Evolutionary conservation across 768 basidiomycete genomes (phyloP), one percentile per base, ranked within the genome.

Genomic region (Xanthoconium purpureum): DNA sequence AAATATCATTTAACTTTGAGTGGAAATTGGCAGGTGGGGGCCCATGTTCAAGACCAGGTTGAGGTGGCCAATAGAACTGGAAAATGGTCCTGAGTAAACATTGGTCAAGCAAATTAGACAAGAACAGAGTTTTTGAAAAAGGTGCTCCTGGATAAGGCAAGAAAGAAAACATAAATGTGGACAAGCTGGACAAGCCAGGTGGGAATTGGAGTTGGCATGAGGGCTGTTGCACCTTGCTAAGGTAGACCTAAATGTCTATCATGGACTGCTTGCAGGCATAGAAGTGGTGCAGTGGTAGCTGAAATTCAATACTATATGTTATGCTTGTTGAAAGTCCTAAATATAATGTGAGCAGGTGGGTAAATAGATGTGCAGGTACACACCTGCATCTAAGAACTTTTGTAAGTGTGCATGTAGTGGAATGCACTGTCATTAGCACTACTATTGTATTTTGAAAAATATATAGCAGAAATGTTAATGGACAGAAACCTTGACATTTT

Each of bases 211-310:
- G 61, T 18, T 51, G 46, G 1, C 62, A 60, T 14, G 61, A 50
- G 9, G 63, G 43, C 38, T 60, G 66, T 53, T 66, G 60, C n/a
- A 65, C 57, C 60, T 71, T 71, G 35, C 71, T 67, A 24, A 75
- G 50, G 44, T 72, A 71, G 8, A 72, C 52, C 17, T 74, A 75
- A 1, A 80, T 81, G 61, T 87, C 85, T 11, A 84, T 55, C 5
- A 89, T 70, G 17, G 89, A 91, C 18, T 83, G 77, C 67, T 91
- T 91, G 35, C 89, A 82, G 0, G 87, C 89, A 58, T 91, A 89
- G 0, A 89, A 89, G 63, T 91, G 89, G 40, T 81, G 78, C 1
- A 82, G 74, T 1, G 81, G 74, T 0, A 87, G 73, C 7, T 80
- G 73, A 28, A 87, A 77, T 11, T 78, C 64, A 40, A 80, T 72